These are phyloP conservation scores for Pisolithus thermaeus DNA, from an alignment of 1,284 basidiomycete species.

Conservation along the genomic window DNA sequence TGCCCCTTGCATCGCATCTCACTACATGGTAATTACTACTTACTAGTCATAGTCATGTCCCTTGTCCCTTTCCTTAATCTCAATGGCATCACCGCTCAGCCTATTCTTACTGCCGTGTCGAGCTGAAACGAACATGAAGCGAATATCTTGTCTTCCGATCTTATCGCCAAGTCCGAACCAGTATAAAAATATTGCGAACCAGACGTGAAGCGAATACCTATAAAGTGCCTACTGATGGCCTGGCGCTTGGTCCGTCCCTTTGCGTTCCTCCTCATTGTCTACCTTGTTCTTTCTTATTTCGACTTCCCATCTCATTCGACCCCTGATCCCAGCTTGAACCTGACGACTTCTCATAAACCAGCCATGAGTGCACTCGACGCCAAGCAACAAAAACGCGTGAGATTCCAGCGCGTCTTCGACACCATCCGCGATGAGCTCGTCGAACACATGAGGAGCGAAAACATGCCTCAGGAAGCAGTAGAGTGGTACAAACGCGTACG, in stretches of 20 bases:
- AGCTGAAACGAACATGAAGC: neutral
- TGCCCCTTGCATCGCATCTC: conserved; percentile 3
- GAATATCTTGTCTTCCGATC: neutral
- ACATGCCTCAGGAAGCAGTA: conserved; percentile 59
- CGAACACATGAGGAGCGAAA: conserved; percentile 42
- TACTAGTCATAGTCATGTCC: conserved; percentile 1
- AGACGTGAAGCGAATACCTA: neutral
- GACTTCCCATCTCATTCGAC: too few species aligned
- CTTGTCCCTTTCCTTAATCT: neutral
- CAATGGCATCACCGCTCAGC: conserved; percentile 24
- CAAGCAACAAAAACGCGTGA: conserved; percentile 22
- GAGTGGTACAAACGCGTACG: conserved; percentile 58
- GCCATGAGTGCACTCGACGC: conserved; percentile 10
- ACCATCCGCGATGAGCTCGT: conserved; percentile 32
- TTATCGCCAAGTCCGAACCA: neutral
- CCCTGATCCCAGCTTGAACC: too few species aligned
- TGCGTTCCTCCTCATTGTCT: too few species aligned
- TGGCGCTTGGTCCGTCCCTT: too few species aligned
- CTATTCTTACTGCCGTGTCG: neutral
- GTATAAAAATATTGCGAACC: neutral
- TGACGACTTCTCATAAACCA: neutral
- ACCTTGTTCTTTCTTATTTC: too few species aligned
- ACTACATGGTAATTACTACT: conserved; percentile 3
- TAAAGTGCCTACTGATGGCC: too few species aligned
- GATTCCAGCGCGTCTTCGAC: conserved; percentile 26